Conservation (phyloP, 306 rosid species). For the Crotalaria pallida region DNA sequence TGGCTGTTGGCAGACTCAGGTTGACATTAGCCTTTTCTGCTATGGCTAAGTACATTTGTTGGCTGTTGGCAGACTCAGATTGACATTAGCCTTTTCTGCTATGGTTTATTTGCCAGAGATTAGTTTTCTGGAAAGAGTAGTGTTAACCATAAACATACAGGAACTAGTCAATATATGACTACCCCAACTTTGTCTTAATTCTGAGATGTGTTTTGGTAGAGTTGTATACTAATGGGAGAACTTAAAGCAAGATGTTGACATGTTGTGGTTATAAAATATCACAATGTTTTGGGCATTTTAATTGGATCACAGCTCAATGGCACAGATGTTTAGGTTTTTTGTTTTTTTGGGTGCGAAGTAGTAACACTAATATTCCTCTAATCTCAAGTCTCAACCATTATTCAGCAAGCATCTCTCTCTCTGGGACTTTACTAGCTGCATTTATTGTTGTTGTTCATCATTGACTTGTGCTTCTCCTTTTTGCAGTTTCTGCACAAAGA, state of each 20-base stretch:
- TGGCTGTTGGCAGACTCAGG: not conserved
- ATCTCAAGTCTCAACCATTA: not conserved
- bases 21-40: not conserved
- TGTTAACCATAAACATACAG: not conserved
- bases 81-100: not conserved
- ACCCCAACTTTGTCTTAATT: not conserved
- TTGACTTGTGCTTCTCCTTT: slow-evolving; percentile 14
- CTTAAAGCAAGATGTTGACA: not conserved
- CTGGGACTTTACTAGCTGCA: not conserved
- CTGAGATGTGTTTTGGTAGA: not conserved
- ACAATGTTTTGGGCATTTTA: not conserved
- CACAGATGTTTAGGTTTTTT: not conserved
- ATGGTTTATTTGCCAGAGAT: not conserved
- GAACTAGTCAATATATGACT: not conserved
- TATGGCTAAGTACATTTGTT: not conserved
- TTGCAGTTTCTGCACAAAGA: slow-evolving; percentile 77
- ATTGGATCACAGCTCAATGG: not conserved
- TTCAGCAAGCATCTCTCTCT: not conserved
- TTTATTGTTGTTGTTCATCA: not conserved
- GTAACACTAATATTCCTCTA: not conserved
- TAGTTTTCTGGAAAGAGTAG: not conserved
- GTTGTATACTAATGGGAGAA: not conserved
- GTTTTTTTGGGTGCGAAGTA: not conserved
- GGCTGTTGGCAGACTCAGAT: not conserved
- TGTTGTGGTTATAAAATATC: not conserved